Evolutionary conservation across 805 yeast species (phyloP), one percentile per base, ranked within the genome.

Genomic region (Zygosaccharomyces kombuchaensis): DNA sequence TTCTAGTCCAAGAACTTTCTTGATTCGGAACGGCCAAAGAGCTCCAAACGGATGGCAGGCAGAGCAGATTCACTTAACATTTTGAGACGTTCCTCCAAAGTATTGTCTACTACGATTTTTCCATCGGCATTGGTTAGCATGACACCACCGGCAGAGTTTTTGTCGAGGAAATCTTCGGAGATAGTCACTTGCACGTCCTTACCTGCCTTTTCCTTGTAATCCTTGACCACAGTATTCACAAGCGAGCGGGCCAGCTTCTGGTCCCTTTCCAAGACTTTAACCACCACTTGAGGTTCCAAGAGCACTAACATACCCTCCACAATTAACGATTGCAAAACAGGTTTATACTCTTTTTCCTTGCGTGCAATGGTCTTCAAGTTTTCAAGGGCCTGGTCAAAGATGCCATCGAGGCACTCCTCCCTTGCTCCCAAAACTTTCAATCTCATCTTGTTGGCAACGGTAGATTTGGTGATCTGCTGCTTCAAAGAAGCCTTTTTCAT

Each of bases 381-480:
- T 31, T 62, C 60, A 55, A 78, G 80, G 19, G 97, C 85, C 9
- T 71, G 77, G 44, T 80, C 82, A 58, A 90, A 86, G 52, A 93
- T 81, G 16, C 76, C 81, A 52, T 80, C 80, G 58, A 93, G 72
- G 10, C 87, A 80, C 56, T 82, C 81, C 63, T 91, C 96, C 64
- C 90, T 87, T 45, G 95, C 87, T 13, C 85, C 76, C 57, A 93
- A 80, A 29, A 91, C 82, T 72, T 89, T 85, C 66, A 93, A 83
- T 71, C 99, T 84, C 54, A 95, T 87, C 74, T 93, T 89, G 76
- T 93, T 93, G 54, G 91, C 89, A 63, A 93, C 85, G 45, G 96
- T 91, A 25, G 98, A 90, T 73, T 88, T 89, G 59, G 90, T 81
- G 66, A 93, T 91, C 72, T 93, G 98, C 70, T 93, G 97, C 36